phyloP scores from a whole-genome alignment of 495 filamentous ascomycete genomes.

The Aspergillus egyptiacus region DNA sequence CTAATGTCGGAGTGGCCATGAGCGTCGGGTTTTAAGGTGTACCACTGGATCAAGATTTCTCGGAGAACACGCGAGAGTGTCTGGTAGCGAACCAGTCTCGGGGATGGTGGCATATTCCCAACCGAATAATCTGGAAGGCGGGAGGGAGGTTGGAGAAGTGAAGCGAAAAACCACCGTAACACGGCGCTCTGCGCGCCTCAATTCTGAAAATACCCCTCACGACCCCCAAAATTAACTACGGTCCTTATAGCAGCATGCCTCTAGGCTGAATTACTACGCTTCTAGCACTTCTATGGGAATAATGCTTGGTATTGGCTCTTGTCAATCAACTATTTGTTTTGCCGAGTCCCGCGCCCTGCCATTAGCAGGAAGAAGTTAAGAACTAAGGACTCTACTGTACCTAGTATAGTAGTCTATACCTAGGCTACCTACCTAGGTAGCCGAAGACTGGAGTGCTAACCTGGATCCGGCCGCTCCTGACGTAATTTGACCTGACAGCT shows the following conservation, averaged over 20 bases:
- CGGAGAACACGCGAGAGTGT: background rate
- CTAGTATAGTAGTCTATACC: no score
- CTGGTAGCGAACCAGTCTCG: no score
- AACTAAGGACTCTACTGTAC: no score
- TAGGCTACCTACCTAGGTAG: no score
- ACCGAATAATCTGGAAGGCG: no score
- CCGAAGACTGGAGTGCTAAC: background rate
- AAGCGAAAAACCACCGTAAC: background rate
- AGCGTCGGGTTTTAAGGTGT: background rate
- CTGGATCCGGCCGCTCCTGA: slow-evolving; percentile 14
- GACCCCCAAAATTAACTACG: background rate
- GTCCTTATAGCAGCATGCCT: background rate
- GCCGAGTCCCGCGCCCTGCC: slow-evolving; percentile 7
- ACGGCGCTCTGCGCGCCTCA: slow-evolving; percentile 13
- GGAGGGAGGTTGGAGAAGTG: no score
- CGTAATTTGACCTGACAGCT: no score
- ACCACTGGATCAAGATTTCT: background rate
- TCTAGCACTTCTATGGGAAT: background rate
- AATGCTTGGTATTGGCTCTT: slow-evolving; percentile 13
- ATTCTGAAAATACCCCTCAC: background rate
- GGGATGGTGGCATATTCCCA: no score
- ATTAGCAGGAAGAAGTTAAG: background rate
- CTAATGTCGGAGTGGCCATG: no score
- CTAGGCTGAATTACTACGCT: background rate
- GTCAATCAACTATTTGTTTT: background rate